Conservation (phyloP, 108 stramenopile species). For the Aurantiochytrium sp. region DNA sequence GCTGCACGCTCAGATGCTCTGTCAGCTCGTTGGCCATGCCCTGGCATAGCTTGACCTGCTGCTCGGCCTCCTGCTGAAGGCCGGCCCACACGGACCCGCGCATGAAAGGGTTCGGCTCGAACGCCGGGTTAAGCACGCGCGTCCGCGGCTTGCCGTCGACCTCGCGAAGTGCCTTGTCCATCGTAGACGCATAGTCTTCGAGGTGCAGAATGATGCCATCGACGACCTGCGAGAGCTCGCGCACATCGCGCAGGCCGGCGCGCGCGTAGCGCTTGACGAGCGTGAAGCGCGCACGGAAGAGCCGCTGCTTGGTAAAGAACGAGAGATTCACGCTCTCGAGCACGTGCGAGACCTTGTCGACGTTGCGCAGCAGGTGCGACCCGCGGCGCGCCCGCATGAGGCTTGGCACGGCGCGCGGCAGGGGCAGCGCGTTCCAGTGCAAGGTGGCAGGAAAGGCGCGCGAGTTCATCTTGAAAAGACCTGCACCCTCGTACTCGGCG, state of each 20-base stretch:
- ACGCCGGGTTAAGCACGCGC: neutral
- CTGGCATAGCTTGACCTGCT: neutral
- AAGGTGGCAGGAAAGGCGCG: neutral
- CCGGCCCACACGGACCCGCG: neutral
- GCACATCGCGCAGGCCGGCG: neutral
- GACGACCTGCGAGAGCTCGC: neutral
- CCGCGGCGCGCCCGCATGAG: constrained; percentile 16
- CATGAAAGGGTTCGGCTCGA: neutral
- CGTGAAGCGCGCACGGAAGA: neutral
- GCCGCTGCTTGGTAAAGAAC: neutral
- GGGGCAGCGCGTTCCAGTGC: neutral
- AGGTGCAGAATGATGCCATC: neutral
- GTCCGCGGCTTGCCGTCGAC: neutral
- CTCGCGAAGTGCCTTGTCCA: neutral
- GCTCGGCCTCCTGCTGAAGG: neutral
- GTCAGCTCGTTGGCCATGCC: constrained; percentile 1
- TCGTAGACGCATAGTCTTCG: neutral
- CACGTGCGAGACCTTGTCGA: constrained; percentile 7
- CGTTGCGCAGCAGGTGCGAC: neutral
- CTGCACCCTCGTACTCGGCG: neutral
- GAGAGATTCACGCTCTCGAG: neutral
- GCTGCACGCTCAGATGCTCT: neutral
- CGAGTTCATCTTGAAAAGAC: neutral
- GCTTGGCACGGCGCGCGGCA: neutral
- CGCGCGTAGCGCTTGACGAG: neutral